phyloP scores from a whole-genome alignment of 352 stramenopile species.

The Globisporangium ultimum region DNA sequence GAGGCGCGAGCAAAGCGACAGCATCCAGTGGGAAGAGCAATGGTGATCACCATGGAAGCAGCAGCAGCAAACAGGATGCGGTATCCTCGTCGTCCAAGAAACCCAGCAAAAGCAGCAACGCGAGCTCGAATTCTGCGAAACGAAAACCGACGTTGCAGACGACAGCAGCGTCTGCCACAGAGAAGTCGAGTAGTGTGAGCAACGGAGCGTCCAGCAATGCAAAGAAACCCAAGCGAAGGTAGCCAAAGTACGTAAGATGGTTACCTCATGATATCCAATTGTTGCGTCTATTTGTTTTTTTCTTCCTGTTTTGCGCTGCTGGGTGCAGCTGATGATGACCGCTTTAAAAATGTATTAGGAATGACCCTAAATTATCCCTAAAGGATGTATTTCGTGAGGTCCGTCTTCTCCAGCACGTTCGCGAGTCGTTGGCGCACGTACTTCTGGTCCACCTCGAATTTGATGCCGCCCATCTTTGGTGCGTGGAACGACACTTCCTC shows the following conservation, averaged over 20 bases:
- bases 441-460: slow-evolving; percentile 89
- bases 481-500: slow-evolving; percentile 98
- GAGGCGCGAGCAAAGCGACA: background rate
- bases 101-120: slow-evolving; percentile 10
- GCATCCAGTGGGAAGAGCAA: background rate
- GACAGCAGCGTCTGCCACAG: background rate
- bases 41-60: background rate
- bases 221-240: slow-evolving; percentile 31
- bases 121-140: slow-evolving; percentile 14
- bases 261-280: no score
- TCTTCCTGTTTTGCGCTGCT: background rate
- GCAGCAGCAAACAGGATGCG: slow-evolving; percentile 8
- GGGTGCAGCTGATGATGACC: background rate
- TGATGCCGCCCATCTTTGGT: slow-evolving; percentile 82
- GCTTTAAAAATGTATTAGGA: no score
- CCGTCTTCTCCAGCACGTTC: slow-evolving; percentile 92
- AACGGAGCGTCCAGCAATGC: slow-evolving; percentile 2
- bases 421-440: slow-evolving; percentile 92
- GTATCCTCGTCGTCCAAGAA: slow-evolving; percentile 8
- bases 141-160: slow-evolving; percentile 12
- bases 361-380: slow-evolving; percentile 47
- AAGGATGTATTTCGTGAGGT: slow-evolving; percentile 98
- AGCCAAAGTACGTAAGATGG: background rate
- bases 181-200: slow-evolving; percentile 11
- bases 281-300: background rate